These are phyloP conservation scores for Saccharomycopsis oosterbeekiorum DNA, from an alignment of 805 yeast genomes.

Conservation along the genomic window DNA sequence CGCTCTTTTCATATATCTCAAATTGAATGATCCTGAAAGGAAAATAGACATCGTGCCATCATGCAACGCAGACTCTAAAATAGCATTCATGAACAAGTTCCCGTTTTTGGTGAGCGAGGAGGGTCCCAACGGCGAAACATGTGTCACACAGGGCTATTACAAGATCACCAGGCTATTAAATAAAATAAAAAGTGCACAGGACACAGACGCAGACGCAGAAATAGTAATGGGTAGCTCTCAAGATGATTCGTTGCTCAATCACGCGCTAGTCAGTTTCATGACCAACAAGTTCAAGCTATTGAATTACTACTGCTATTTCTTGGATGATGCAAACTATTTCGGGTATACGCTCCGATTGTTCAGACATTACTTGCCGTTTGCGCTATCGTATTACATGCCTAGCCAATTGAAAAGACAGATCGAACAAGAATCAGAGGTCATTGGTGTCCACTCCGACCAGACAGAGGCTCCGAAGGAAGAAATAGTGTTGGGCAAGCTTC, in stretches of 20 bases:
- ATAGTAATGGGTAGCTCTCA: not conserved
- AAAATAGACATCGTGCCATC: conserved; percentile 7
- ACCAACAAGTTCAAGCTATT: conserved; percentile 5
- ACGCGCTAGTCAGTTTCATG: conserved; percentile 8
- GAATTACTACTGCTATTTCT: conserved; percentile 25
- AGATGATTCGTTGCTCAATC: conserved; percentile 2
- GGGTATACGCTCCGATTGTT: conserved; percentile 47
- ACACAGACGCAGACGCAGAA: not conserved
- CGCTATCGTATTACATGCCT: conserved; percentile 67
- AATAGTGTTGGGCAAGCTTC: not conserved
- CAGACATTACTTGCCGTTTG: conserved; percentile 49
- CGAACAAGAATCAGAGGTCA: not conserved
- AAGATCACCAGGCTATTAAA: conserved; percentile 9
- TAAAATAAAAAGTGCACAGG: not conserved
- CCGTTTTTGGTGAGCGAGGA: conserved; percentile 12
- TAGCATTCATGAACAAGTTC: conserved; percentile 4
- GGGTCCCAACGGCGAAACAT: not conserved
- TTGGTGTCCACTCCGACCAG: not conserved
- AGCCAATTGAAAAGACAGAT: conserved; percentile 19
- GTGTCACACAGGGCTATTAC: conserved; percentile 10
- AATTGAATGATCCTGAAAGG: not conserved
- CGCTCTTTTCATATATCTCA: conserved; percentile 12
- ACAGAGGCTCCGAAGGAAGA: not conserved
- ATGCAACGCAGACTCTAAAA: not conserved
- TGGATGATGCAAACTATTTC: conserved; percentile 51